A percentile compares a stretch with the other conserved stretches of the same genome.
phyloP scores from a whole-genome alignment of 2,329 filamentous ascomycete genomes.

The Ophidiomyces ophidiicola region DNA sequence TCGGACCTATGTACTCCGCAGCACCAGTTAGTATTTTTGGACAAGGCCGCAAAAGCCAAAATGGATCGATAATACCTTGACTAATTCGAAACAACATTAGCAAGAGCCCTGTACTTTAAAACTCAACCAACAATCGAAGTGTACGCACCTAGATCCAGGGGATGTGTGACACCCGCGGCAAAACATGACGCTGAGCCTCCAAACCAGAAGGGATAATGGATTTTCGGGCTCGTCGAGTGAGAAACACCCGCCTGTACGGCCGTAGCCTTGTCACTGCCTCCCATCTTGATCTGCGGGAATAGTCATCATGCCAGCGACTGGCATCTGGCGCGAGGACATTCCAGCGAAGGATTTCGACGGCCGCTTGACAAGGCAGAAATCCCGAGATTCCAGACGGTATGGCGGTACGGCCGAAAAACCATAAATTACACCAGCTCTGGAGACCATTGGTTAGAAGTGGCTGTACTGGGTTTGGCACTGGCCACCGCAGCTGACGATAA shows the following conservation, averaged over 20 bases:
- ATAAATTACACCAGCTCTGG: too few species aligned
- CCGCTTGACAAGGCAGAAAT: too few species aligned
- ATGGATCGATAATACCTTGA: slow-evolving; percentile 38
- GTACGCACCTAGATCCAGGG: slow-evolving; percentile 75
- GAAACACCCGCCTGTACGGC: slow-evolving; percentile 5
- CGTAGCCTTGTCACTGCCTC: slow-evolving; percentile 9
- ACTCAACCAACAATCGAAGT: neutral
- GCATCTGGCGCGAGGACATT: too few species aligned
- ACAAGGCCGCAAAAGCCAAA: neutral
- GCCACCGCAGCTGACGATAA: too few species aligned
- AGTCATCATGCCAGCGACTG: slow-evolving; percentile 11
- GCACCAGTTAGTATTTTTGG: neutral
- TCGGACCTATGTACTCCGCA: slow-evolving; percentile 50
- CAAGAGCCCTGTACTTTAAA: neutral
- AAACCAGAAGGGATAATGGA: slow-evolving; percentile 81
- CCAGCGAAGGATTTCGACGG: too few species aligned
- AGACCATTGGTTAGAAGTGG: too few species aligned
- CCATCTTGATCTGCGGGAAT: slow-evolving; percentile 10
- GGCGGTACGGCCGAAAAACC: too few species aligned
- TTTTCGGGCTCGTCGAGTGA: slow-evolving; percentile 17
- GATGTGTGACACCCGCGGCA: slow-evolving; percentile 85
- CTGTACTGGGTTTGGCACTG: too few species aligned
- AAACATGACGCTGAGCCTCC: slow-evolving; percentile 88
- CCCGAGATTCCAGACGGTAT: too few species aligned
- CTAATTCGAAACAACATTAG: slow-evolving; percentile 28